These are phyloP conservation scores for Ceratobasidium papillatum DNA, from an alignment of 1,284 basidiomycete genomes.

Conservation along the genomic window DNA sequence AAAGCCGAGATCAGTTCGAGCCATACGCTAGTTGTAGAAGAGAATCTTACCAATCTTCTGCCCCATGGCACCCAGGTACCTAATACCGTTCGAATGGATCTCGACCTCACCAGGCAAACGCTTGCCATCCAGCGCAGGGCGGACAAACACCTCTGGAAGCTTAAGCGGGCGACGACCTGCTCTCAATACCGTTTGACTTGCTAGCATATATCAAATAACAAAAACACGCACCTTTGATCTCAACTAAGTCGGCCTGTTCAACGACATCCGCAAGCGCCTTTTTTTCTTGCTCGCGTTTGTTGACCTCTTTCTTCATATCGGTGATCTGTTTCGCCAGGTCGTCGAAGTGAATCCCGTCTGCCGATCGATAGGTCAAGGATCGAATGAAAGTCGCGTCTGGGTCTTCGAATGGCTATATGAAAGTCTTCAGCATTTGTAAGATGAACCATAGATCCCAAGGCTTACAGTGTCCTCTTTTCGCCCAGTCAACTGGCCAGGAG, in stretches of 20 bases:
- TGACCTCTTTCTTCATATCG: conserved; percentile 94
- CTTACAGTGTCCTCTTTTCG: conserved; percentile 97
- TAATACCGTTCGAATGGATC: conserved; percentile 96
- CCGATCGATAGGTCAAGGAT: conserved; percentile 92
- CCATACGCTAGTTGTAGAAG: background rate
- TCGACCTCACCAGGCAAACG: conserved; percentile 94
- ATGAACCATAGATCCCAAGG: background rate
- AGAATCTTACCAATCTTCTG: conserved; percentile 84
- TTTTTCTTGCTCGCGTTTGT: conserved; percentile 96
- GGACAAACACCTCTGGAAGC: conserved; percentile 91
- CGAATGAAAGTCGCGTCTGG: conserved; percentile 97
- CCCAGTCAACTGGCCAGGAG: conserved; percentile 95
- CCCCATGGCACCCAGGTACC: conserved; percentile 90
- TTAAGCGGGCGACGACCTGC: conserved; percentile 73
- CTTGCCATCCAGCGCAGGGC: conserved; percentile 93
- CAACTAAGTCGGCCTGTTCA: conserved; percentile 89
- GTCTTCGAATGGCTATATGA: conserved; percentile 88
- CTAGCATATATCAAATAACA: background rate
- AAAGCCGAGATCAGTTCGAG: conserved; percentile 40
- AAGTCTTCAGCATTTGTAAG: background rate
- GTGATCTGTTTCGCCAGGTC: conserved; percentile 91
- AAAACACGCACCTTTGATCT: conserved; percentile 71
- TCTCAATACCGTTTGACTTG: conserved; percentile 47
- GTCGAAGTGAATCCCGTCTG: conserved; percentile 89
- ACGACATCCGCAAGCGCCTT: conserved; percentile 98